phyloP scores from a whole-genome alignment of 1,139 yeast species.

The Debaryomyces sp. region DNA sequence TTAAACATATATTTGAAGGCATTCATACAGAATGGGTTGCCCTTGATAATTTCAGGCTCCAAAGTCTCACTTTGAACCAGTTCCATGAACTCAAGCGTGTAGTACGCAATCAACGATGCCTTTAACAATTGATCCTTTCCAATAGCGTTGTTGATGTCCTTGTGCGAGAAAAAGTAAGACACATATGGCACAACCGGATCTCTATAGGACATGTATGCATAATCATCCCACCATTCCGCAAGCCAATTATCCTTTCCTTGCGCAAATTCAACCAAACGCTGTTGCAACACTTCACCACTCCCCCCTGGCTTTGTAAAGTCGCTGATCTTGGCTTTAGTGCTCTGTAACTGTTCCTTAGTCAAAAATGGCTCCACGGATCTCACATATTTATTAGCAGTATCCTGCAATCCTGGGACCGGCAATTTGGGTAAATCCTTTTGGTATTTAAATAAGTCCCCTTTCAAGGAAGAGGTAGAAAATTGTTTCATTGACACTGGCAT shows the following conservation, averaged over 20 bases:
- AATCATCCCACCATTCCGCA: slow-evolving; percentile 91
- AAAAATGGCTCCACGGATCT: slow-evolving; percentile 70
- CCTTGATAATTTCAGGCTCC: slow-evolving; percentile 80
- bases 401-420: slow-evolving; percentile 83
- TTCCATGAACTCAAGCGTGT: slow-evolving; percentile 58
- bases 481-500: slow-evolving; percentile 19
- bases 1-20: slow-evolving; percentile 91
- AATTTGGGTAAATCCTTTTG: slow-evolving; percentile 79
- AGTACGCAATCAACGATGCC: slow-evolving; percentile 63
- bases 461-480: slow-evolving; percentile 39
- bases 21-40: slow-evolving; percentile 90
- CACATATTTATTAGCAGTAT: slow-evolving; percentile 72
- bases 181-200: slow-evolving; percentile 95
- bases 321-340: slow-evolving; percentile 61
- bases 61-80: slow-evolving; percentile 60
- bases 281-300: slow-evolving; percentile 69
- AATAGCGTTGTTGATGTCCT: slow-evolving; percentile 57
- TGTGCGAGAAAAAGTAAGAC: slow-evolving; percentile 87
- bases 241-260: slow-evolving; percentile 82
- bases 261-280: slow-evolving; percentile 63
- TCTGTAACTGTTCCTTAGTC: slow-evolving; percentile 54
- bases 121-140: slow-evolving; percentile 75
- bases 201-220: slow-evolving; percentile 86
- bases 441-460: slow-evolving; percentile 72
- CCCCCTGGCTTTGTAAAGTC: slow-evolving; percentile 67